phyloP scores from a whole-genome alignment of 208 protist genomes.

The Angomonas ambiguus region DNA sequence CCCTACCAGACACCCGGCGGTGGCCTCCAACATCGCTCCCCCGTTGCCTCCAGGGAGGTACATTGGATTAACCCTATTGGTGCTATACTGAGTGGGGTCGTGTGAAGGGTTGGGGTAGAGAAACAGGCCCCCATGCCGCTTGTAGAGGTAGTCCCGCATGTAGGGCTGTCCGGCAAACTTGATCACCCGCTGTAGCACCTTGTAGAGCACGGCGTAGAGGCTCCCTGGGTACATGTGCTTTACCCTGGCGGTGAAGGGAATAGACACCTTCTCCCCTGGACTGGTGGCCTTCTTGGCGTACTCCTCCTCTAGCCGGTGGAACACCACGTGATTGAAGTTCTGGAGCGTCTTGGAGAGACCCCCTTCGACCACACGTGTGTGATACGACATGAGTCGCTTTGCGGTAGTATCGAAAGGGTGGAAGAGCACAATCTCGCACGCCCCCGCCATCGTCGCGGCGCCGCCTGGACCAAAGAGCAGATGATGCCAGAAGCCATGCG shows the following conservation, averaged over 20 bases:
- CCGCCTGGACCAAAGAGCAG: slow-evolving; percentile 44
- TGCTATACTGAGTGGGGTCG: not conserved
- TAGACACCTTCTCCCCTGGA: slow-evolving; percentile 4
- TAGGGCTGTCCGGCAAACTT: slow-evolving; percentile 83
- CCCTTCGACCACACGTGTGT: slow-evolving; percentile 40
- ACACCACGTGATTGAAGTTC: slow-evolving; percentile 42
- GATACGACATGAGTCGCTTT: slow-evolving; percentile 80
- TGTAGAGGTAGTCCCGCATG: slow-evolving; percentile 54
- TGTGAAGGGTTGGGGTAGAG: slow-evolving; percentile 12
- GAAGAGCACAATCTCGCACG: slow-evolving; percentile 75
- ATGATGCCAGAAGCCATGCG: slow-evolving; percentile 24
- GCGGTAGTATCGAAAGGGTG: slow-evolving; percentile 85
- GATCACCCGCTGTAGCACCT: slow-evolving; percentile 68
- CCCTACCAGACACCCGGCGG: slow-evolving; percentile 48
- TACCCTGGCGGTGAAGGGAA: slow-evolving; percentile 31
- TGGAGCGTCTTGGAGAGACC: slow-evolving; percentile 20
- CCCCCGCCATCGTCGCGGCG: slow-evolving; percentile 56
- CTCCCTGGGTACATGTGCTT: slow-evolving; percentile 73
- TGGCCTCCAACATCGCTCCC: slow-evolving; percentile 43
- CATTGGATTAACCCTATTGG: not conserved
- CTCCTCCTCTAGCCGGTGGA: slow-evolving; percentile 29
- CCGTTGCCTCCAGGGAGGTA: slow-evolving; percentile 24
- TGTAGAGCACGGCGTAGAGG: slow-evolving; percentile 66
- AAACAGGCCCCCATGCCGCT: slow-evolving; percentile 33
- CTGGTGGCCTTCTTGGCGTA: slow-evolving; percentile 11